Conservation (phyloP, 495 filamentous ascomycete genomes). For the Penicillium soppii region DNA sequence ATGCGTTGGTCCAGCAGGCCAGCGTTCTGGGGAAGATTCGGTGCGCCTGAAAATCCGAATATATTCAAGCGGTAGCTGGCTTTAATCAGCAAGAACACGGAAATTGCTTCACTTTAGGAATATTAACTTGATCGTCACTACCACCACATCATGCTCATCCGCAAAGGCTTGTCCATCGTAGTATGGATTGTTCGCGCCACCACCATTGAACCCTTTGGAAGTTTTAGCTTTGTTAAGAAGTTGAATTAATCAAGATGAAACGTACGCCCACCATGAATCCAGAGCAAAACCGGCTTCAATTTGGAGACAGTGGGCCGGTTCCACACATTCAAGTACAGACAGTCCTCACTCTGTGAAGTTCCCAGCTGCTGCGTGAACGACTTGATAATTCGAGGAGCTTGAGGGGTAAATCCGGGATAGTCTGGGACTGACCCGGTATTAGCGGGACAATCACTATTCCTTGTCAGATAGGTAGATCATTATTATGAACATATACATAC, state of each 20-base stretch:
- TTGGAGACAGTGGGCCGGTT: constrained; percentile 18
- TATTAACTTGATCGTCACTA: constrained; percentile 39
- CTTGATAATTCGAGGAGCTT: constrained; percentile 26
- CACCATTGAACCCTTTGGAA: not conserved
- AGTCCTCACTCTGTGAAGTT: constrained; percentile 39
- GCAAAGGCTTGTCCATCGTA: constrained; percentile 43
- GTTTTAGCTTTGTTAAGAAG: not conserved
- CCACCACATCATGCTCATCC: constrained; percentile 38
- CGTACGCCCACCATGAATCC: constrained; percentile 41
- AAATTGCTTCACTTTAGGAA: not conserved
- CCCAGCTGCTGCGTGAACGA: constrained; percentile 22
- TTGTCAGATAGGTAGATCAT: not conserved
- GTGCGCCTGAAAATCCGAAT: constrained; percentile 52
- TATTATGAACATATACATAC: not conserved
- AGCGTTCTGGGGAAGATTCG: constrained; percentile 35
- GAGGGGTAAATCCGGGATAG: constrained; percentile 31
- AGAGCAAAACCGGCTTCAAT: constrained; percentile 35
- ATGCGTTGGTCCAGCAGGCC: constrained; percentile 47
- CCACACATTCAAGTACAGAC: constrained; percentile 50
- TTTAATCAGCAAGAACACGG: not conserved
- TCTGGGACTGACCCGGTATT: not conserved
- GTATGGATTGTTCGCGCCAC: constrained; percentile 30
- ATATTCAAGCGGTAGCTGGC: constrained; percentile 45
- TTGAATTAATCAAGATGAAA: not conserved
- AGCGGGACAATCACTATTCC: constrained; percentile 3